phyloP scores from a whole-genome alignment of 139 green algal genomes.

The Chlorella sorokiniana region DNA sequence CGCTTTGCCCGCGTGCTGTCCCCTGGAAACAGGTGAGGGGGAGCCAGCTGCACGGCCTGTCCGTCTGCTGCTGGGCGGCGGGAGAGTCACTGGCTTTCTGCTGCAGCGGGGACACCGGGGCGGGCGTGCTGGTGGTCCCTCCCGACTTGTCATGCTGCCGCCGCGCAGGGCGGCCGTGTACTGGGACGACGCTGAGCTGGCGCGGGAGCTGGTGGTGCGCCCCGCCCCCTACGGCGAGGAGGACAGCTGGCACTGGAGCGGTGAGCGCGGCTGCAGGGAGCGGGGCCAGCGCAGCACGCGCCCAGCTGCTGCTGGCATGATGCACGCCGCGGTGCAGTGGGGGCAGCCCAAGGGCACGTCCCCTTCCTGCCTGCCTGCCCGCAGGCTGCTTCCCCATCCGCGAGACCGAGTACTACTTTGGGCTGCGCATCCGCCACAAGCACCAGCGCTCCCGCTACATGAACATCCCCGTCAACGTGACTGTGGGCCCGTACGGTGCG shows the following conservation, averaged over 20 bases:
- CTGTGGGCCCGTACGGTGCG: slow-evolving; percentile 69
- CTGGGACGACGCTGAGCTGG: slow-evolving; percentile 72
- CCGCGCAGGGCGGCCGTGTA: slow-evolving; percentile 58
- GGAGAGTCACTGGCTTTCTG: too few relatives aligned
- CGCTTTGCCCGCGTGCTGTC: slow-evolving; percentile 67
- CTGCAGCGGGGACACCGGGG: too few relatives aligned
- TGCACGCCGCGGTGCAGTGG: neutral
- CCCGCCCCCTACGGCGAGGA: slow-evolving; percentile 40
- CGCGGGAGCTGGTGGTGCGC: slow-evolving; percentile 68
- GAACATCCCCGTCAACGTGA: slow-evolving; percentile 88
- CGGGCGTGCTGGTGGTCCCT: too few relatives aligned
- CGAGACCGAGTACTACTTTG: slow-evolving; percentile 77
- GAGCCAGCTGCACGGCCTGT: too few relatives aligned
- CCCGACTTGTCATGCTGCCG: neutral
- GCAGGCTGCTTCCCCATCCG: slow-evolving; percentile 64
- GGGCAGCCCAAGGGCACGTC: neutral
- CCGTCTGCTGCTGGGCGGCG: too few relatives aligned
- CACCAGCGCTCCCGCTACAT: slow-evolving; percentile 48
- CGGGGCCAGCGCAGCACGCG: neutral
- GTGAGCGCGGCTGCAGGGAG: slow-evolving; percentile 25
- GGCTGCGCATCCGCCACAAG: slow-evolving; percentile 63
- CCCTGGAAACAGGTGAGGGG: neutral
- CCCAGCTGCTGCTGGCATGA: neutral
- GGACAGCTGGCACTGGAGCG: slow-evolving; percentile 62
- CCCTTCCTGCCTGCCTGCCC: neutral